Base-by-base conservation (phyloP, 2,329 filamentous ascomycete genomes). In the Fusarium protoensiforme region DNA sequence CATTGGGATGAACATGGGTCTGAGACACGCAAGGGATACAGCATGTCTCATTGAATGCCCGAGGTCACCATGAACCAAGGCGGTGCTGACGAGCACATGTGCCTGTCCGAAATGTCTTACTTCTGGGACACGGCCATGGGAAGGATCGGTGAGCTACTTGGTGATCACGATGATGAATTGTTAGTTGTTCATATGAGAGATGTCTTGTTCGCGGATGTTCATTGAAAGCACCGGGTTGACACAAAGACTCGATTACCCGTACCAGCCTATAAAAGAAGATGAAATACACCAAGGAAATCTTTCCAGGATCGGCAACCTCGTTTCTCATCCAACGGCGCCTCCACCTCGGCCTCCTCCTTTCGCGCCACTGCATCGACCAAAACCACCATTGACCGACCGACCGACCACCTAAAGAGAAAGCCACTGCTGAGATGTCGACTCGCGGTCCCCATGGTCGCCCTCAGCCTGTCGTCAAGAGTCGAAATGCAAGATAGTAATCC, bases 1-100 rank as follows among this genome's bases (percentile, higher is more conserved):
- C 14, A 60, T 61, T 46, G 56, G 59, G 56, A 18, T 60, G 38
- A n/a, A 51, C 63, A 39, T 73, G 71, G 60, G 22, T 38, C 39
- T 73, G 36, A 74, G 60, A 74, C 71, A 74, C 16, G 9, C 46
- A 43, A 74, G 71, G 71, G 71, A 68, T 65, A 61, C 46, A 41
- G 10, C 38, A 27, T 54, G 35, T 64, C 22, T 68, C 39, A 60
- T 62, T 56, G 39, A 62, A 68, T 48, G 27, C 31, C 64, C 46
- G 68, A 72, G 61, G 67, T 56, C 51, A 24, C 59, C 63, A 61
- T 64, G 54, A 48, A 38, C 36, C 54, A 29, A 33, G 59, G 33
- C 39, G n/a, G 48, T 46, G 43, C 53, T 62, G 7, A 22, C 22
- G 18, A 29, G 43, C 18, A 54, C 27, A 51, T 16, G 39, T 51